A percentile compares a stretch with the other conserved stretches of the same genome.
Evolutionary conservation across 192 early-diverging fungal genomes (phyloP).

Genomic region (Backusella australiensis): DNA sequence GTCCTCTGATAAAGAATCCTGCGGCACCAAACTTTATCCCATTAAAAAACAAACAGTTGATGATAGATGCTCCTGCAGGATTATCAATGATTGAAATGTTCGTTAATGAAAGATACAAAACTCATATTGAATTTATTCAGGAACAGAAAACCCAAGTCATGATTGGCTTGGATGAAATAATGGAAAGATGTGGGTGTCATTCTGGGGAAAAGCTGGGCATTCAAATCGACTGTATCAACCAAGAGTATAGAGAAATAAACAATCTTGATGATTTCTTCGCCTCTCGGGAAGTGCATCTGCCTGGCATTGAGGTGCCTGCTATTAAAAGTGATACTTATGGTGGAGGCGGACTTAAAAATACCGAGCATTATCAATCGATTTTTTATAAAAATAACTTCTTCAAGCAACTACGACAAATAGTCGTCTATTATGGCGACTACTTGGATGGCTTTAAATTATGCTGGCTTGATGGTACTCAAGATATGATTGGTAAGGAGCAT

Average conservation of each 20-base stretch:
- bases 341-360: neutral
- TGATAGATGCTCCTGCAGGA: conserved; percentile 40
- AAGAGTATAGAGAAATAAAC: neutral
- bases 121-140: conserved; percentile 53
- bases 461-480: conserved; percentile 42
- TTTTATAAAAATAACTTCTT: conserved; percentile 14
- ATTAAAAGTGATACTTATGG: conserved; percentile 24
- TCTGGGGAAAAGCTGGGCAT: neutral
- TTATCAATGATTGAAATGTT: conserved; percentile 59
- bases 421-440: conserved; percentile 42
- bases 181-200: neutral
- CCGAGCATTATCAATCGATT: neutral
- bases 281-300: conserved; percentile 5
- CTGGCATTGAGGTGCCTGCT: conserved; percentile 1
- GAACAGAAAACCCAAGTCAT: conserved; percentile 20
- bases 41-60: conserved; percentile 36
- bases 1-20: neutral
- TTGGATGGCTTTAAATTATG: conserved; percentile 52
- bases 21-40: conserved; percentile 19
- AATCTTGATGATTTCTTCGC: conserved; percentile 4
- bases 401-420: conserved; percentile 15
- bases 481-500: conserved; percentile 40
- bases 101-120: conserved; percentile 43
- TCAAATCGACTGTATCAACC: conserved; percentile 12
- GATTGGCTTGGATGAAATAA: conserved; percentile 9